Evolutionary conservation across 371 early-diverging fungal species (phyloP), one percentile per base, ranked within the genome.

Genomic region (Gilbertella persicaria): DNA sequence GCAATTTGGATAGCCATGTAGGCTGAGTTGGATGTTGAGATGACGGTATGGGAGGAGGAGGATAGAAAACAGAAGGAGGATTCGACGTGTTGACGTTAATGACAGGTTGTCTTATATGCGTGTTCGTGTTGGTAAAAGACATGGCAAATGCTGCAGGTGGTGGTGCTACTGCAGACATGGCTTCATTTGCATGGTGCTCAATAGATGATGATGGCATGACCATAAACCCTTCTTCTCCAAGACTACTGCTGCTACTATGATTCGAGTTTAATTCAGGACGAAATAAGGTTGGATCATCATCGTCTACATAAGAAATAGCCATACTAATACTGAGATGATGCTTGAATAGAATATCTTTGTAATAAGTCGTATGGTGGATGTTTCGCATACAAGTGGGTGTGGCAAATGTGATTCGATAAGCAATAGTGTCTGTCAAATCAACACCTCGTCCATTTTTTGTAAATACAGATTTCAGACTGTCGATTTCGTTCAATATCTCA

Each of bases 311-410:
- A 0, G 70, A 69, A 19, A 69, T 46, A 2, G 51, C 60, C 45
- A 69, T 40, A n/a, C 36, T 50, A 29, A 69, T 69, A 41, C 48
- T 50, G 16, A 69, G 48, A 45, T 53, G 62, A 42, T 69, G 70
- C 17, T 53, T 57, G 25, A 69, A 62, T 23, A 60, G 23, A 20
- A 69, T 69, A 26, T 62, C 64, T 19, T 66, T 62, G 29, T 54
- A 69, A 42, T 69, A 63, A 14, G 70, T 69, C 4, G 66, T 57
- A 45, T 69, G 70, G 53, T 65, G 70, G 23, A 69, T 59, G 17
- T 69, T 65, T 2, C 55, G 43, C 46, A 58, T 53, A 43, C 70
- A 69, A 4, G 66, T 65, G 5, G 70, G 70, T 24, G 66, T 69
- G 0, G 58, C 57, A 60, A 69, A 62, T 7, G 66, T 63, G 23